Evolutionary conservation across 2,329 filamentous ascomycete species (phyloP), one percentile per base, ranked within the genome.

Genomic region (Clonostachys rosea): DNA sequence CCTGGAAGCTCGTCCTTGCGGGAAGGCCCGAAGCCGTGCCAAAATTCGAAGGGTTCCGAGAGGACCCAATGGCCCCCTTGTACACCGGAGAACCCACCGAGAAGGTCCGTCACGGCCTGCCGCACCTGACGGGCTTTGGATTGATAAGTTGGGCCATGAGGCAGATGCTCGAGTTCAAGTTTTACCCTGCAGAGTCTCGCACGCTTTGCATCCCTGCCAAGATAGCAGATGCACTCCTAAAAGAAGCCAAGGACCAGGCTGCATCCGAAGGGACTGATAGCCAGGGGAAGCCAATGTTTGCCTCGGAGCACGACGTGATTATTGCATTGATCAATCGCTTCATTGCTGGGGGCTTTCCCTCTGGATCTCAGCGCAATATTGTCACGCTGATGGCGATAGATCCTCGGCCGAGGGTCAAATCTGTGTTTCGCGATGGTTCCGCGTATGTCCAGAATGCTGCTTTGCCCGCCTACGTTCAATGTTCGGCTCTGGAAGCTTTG

Each of bases 1-100:
- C 46, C 8, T 44, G 40, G 41, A 33, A 43, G 30, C 42, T 47
- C 14, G 16, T 34, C 5, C 46, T 47, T 3, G 46, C 46, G 4
- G 40, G 41, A 16, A 45, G n/a, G 17, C 33, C 33, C 2, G 43
- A 45, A 14, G 11, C 35, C n/a, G 30, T 16, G n/a, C 12, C 43
- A n/a, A 14, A 36, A 20, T 45, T 45, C 6, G 39, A 14, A 20
- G 18, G 40, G 14, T 8, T 42, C 40, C 16, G 40, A 14, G 40
- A 42, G 13, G 40, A 20, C 13, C 24, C 24, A 30, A 42, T 42
- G 40, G 40, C n/a, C 13, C 16, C 16, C n/a, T 20, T 42, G 12
- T 42, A 42, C 13, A 42, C 16, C 13, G 40, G n/a, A 14, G 13
- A 16, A 20, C n/a, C 40, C 4, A n/a, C n/a, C 8, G 14, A 42